A percentile compares a stretch with the other conserved stretches of the same genome.
Evolutionary conservation across 2,329 filamentous ascomycete genomes (phyloP).

Genomic region (Parascedosporium putredinis): DNA sequence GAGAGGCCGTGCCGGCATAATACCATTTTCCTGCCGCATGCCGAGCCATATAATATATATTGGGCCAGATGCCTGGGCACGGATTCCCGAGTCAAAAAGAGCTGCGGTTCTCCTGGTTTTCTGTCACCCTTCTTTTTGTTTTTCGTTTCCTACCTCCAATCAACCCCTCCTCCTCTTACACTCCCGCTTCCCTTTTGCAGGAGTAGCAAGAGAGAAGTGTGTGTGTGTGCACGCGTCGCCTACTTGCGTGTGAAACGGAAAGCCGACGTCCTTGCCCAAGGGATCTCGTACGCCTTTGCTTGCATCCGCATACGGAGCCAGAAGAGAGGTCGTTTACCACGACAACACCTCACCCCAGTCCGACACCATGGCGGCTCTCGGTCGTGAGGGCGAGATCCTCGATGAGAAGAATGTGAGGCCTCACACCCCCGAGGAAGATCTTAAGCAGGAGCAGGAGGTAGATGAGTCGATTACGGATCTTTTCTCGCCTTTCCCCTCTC

Average conservation of each 20-base stretch:
- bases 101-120: not conserved
- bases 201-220: too few relatives aligned
- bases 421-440: slow-evolving; percentile 5
- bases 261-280: too few relatives aligned
- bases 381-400: not conserved
- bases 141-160: not conserved
- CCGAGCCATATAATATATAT: slow-evolving; percentile 1
- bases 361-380: not conserved
- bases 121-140: not conserved
- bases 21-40: slow-evolving; percentile 1
- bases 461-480: slow-evolving; percentile 24
- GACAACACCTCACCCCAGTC: not conserved
- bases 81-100: slow-evolving; percentile 1
- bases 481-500: slow-evolving; percentile 30
- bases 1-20: not conserved
- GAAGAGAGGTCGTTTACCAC: too few relatives aligned
- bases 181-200: too few relatives aligned
- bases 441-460: slow-evolving; percentile 12
- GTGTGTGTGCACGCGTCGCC: too few relatives aligned
- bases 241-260: too few relatives aligned
- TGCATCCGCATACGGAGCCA: too few relatives aligned
- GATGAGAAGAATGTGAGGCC: slow-evolving; percentile 1
- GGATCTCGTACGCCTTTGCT: too few relatives aligned
- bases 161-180: not conserved
- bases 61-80: not conserved